Evolutionary conservation across 257 asterid species (phyloP).

Genomic region (Eucommia ulmoides): DNA sequence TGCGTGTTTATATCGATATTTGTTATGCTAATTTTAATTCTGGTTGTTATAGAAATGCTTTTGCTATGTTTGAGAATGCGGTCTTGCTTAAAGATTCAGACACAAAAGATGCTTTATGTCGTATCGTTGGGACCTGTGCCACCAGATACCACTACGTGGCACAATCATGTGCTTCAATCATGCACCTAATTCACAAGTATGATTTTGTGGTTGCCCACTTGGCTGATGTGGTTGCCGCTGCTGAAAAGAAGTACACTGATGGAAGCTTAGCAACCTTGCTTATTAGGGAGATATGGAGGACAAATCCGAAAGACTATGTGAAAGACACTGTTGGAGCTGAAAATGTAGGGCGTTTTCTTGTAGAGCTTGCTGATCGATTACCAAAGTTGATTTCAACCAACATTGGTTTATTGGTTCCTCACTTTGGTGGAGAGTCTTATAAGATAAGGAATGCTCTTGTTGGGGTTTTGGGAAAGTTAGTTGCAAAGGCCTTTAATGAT

Average conservation of each 20-base stretch:
- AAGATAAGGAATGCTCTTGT: constrained; percentile 94
- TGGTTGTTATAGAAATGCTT: constrained; percentile 52
- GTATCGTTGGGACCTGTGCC: constrained; percentile 85
- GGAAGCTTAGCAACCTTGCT: constrained; percentile 77
- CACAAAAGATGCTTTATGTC: constrained; percentile 67
- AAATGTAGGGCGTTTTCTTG: constrained; percentile 82
- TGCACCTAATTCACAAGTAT: constrained; percentile 79
- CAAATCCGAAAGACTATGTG: constrained; percentile 71
- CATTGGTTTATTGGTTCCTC: constrained; percentile 84
- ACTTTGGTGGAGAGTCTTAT: constrained; percentile 94
- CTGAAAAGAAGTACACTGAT: constrained; percentile 72
- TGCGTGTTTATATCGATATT: background rate
- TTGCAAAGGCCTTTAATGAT: constrained; percentile 77
- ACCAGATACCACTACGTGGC: constrained; percentile 70
- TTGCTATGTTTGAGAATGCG: constrained; percentile 64
- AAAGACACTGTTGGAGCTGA: constrained; percentile 93
- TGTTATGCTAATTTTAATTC: constrained; percentile 6
- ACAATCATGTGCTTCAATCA: constrained; percentile 83
- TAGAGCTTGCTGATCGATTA: constrained; percentile 73
- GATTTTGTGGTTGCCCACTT: constrained; percentile 68
- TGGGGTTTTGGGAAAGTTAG: constrained; percentile 80
- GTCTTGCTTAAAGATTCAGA: constrained; percentile 62
- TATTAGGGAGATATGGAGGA: constrained; percentile 78
- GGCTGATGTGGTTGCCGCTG: constrained; percentile 81
- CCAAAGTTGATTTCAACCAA: constrained; percentile 76